Base-by-base conservation (phyloP, 148 eudicot species). In the Fagopyrum tataricum region DNA sequence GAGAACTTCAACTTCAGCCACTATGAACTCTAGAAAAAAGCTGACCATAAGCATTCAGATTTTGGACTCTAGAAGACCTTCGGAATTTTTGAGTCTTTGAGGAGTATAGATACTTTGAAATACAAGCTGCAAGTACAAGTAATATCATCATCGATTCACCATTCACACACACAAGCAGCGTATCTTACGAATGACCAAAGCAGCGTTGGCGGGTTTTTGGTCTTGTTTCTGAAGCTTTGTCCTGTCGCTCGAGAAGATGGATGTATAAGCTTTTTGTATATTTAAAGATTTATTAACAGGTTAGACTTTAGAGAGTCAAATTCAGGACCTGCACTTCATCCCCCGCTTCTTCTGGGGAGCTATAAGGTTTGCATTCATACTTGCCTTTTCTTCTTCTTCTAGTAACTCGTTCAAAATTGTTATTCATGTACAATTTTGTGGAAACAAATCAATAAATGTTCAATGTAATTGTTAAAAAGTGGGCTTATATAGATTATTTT, bases 1-100 rank as follows among this genome's bases (percentile, higher is more conserved):
- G 84, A 81, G 89, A 88, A 81, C 84, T 88, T 26, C 69, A 64
- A 15, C 69, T 64, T 39, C 92, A 88, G 79, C 89, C 89, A 4
- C 81, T 79, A 23, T 78, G 78, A 79, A 18, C 76, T 72, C 43
- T 64, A 39, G 69, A 39, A 37, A 5, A 13, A 37, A 64, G 40
- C 67, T 61, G 67, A 61, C 37, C 67, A 61, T 61, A 24, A 24
- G 37, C 42, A 64, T 13, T 64, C 69, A 31, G 69, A 64, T 64
- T 64, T 64, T 64, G 69, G 69, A 64, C 69, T 64, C n/a, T 64
- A 15, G 43, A 64, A 37, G 43, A 39, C 2, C 13, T 64, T 64
- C 2, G 41, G 42, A 39, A 64, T 31, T 31, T 31, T 31, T 31
- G 37, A 31, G 37, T 3, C 43, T 15, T 64, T 64, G 43, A 64